Evolutionary conservation across 805 yeast species (phyloP).

Genomic region (Wickerhamiella spandovensis): DNA sequence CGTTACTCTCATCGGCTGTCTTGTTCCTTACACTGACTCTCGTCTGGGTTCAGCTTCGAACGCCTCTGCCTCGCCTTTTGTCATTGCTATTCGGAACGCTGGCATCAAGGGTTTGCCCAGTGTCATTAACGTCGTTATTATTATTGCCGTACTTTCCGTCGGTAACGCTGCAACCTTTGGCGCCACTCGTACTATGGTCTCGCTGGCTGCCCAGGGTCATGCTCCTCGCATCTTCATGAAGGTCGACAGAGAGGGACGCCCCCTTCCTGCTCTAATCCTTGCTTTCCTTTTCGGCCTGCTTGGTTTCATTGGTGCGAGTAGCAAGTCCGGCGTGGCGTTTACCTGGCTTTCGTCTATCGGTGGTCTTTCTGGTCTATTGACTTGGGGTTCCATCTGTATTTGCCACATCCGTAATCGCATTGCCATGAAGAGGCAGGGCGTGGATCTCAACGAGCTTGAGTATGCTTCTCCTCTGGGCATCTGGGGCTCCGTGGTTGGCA

Average conservation of each 20-base stretch:
- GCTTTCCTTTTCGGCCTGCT: conserved; percentile 39
- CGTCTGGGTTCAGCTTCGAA: conserved; percentile 41
- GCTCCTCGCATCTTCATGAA: conserved; percentile 51
- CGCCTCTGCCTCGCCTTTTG: conserved; percentile 61
- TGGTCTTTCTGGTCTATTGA: conserved; percentile 59
- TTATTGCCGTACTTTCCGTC: conserved; percentile 57
- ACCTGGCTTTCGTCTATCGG: conserved; percentile 66
- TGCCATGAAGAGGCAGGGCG: conserved; percentile 50
- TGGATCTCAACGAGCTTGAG: conserved; percentile 50
- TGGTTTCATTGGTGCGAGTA: conserved; percentile 51
- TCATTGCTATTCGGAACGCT: conserved; percentile 55
- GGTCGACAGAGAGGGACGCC: conserved; percentile 69
- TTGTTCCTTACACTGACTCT: conserved; percentile 50
- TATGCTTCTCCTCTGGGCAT: conserved; percentile 58
- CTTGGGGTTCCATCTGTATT: conserved; percentile 64
- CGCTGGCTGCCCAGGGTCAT: conserved; percentile 52
- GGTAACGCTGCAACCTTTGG: conserved; percentile 63
- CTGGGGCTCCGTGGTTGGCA: conserved; percentile 53
- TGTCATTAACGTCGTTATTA: conserved; percentile 55
- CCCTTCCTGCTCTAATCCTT: conserved; percentile 47
- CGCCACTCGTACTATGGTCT: conserved; percentile 53
- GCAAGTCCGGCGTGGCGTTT: conserved; percentile 39
- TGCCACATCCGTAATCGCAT: conserved; percentile 57
- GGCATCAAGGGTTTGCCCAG: conserved; percentile 56
- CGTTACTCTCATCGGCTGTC: conserved; percentile 44